A percentile compares a stretch with the other conserved stretches of the same genome.
Conservation (phyloP, 306 rosid species). For the Cicer pinnatifidum region DNA sequence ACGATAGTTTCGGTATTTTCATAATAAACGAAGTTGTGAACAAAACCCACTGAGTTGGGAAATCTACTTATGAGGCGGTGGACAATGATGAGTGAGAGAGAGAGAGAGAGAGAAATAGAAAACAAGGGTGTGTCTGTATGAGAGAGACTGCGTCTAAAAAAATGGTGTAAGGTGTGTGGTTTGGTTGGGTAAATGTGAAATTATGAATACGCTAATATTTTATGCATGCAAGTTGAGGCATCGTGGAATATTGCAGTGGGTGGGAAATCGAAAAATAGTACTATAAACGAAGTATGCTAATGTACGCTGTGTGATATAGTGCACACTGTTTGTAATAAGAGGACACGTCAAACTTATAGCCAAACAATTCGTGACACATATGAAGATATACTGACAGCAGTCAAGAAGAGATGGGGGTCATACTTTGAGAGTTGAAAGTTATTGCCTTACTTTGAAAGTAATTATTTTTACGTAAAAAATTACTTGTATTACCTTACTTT, state of each 20-base stretch:
- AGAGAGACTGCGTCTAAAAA: background rate
- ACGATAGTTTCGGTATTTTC: background rate
- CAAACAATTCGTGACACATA: conserved; percentile 33
- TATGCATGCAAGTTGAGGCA: conserved; percentile 44
- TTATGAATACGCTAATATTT: conserved; percentile 38
- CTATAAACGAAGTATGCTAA: background rate
- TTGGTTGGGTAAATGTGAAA: background rate
- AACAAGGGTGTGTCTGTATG: background rate
- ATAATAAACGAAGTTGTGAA: background rate
- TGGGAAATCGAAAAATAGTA: conserved; percentile 33
- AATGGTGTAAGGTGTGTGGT: conserved; percentile 15
- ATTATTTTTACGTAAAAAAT: background rate
- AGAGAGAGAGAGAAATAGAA: background rate
- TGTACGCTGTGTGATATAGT: background rate
- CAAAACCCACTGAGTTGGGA: background rate
- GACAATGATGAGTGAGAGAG: background rate
- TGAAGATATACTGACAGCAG: background rate
- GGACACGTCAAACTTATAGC: conserved; percentile 45
- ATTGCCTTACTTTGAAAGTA: conserved; percentile 9
- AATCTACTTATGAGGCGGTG: conserved; percentile 45
- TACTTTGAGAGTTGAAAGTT: too few species aligned
- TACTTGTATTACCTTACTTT: background rate
- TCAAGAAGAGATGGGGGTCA: background rate
- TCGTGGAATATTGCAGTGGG: conserved; percentile 39
- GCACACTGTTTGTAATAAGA: conserved; percentile 1